phyloP scores from a whole-genome alignment of 2,329 filamentous ascomycete genomes.

The Arthrinium phaeospermum region DNA sequence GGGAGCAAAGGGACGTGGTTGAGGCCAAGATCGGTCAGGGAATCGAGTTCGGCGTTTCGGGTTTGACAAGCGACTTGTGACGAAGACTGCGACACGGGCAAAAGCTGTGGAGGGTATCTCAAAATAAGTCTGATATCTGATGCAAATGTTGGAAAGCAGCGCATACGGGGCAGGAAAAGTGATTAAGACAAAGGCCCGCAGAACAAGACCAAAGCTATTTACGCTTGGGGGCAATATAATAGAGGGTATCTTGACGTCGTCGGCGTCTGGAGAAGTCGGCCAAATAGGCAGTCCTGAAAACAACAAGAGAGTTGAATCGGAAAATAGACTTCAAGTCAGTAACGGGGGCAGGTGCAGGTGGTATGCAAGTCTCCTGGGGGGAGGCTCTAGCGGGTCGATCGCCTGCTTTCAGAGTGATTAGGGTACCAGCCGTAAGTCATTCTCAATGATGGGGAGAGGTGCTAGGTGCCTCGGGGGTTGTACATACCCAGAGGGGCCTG shows the following conservation, averaged over 20 bases:
- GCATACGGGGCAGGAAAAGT: constrained; percentile 6
- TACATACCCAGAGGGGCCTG: background rate
- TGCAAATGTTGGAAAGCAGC: constrained; percentile 33
- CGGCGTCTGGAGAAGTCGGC: constrained; percentile 3
- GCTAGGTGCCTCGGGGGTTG: background rate
- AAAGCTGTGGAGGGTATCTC: constrained; percentile 30
- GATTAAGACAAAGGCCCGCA: constrained; percentile 9
- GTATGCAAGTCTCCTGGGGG: constrained; percentile 7
- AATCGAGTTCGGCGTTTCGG: constrained; percentile 13
- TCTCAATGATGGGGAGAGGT: constrained; percentile 2
- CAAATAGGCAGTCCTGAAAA: background rate
- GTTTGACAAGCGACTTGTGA: constrained; percentile 18
- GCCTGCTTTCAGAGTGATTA: background rate
- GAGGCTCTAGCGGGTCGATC: constrained; percentile 14
- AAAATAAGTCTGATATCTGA: constrained; percentile 32
- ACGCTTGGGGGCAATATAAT: background rate
- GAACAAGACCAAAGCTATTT: background rate
- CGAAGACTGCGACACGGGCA: constrained; percentile 18
- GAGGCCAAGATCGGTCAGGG: background rate
- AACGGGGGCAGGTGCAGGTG: constrained; percentile 16
- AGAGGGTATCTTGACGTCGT: constrained; percentile 14
- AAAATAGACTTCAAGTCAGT: constrained; percentile 17
- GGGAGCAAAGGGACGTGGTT: background rate
- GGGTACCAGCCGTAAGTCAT: background rate
- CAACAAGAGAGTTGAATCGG: constrained; percentile 17